Evolutionary conservation across 1,284 basidiomycete genomes (phyloP).

Genomic region (Gomphus bonarii): DNA sequence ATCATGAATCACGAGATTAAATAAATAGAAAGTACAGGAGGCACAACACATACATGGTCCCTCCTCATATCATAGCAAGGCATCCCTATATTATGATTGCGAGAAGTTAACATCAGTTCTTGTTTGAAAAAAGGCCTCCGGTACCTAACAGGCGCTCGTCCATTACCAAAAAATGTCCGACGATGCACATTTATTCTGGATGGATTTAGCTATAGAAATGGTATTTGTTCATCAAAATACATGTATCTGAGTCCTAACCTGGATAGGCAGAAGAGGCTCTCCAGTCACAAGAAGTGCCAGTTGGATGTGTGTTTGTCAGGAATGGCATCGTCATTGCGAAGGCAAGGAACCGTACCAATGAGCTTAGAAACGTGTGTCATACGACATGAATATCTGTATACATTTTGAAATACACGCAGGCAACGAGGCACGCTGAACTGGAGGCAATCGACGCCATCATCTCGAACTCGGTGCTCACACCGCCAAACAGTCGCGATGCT

Average conservation of each 20-base stretch:
- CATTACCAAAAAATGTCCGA: background rate
- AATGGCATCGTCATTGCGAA: conserved; percentile 67
- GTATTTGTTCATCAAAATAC: conserved; percentile 7
- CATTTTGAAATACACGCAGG: conserved; percentile 38
- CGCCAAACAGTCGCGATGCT: conserved; percentile 24
- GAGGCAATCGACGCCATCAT: conserved; percentile 93
- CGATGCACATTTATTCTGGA: conserved; percentile 3
- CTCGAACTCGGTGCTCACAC: conserved; percentile 46
- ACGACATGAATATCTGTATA: background rate
- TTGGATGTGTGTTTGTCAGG: conserved; percentile 93
- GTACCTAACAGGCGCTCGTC: too few relatives aligned
- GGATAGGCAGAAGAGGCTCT: conserved; percentile 78
- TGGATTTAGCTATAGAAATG: conserved; percentile 17
- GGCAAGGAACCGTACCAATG: conserved; percentile 91
- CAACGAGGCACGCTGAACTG: conserved; percentile 94
- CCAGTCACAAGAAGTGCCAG: conserved; percentile 81
- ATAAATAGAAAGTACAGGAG: too few relatives aligned
- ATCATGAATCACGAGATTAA: too few relatives aligned
- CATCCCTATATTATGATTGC: too few relatives aligned
- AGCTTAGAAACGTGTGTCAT: conserved; percentile 72
- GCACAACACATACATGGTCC: too few relatives aligned
- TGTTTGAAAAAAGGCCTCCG: too few relatives aligned
- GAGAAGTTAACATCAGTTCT: too few relatives aligned
- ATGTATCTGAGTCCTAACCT: background rate
- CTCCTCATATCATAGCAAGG: too few relatives aligned